Conservation (phyloP, 495 filamentous ascomycete species). For the Neurospora terricola region DNA sequence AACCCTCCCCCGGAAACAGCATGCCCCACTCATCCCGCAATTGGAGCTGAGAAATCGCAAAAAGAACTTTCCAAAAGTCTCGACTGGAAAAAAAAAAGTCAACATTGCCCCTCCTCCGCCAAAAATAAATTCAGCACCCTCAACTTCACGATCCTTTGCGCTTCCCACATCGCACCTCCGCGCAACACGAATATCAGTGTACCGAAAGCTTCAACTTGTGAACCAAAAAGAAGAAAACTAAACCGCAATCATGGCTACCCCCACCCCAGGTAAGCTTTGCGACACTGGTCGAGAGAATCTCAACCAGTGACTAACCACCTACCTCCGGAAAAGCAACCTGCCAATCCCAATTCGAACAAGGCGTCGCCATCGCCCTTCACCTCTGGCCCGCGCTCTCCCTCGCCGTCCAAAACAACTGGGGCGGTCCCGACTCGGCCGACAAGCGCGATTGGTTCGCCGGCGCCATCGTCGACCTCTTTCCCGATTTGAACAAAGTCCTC, state of each 20-base stretch:
- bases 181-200: neutral
- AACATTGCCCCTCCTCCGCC: neutral
- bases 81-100: neutral
- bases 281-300: neutral
- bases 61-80: conserved; percentile 6
- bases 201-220: neutral
- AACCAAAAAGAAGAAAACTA: neutral
- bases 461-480: conserved; percentile 73
- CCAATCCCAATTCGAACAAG: conserved; percentile 64
- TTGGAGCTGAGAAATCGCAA: neutral
- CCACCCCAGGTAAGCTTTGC: conserved; percentile 9
- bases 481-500: conserved; percentile 38
- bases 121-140: neutral
- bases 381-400: conserved; percentile 79
- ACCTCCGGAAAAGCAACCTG: conserved; percentile 49
- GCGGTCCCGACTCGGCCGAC: conserved; percentile 70
- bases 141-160: neutral
- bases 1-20: neutral
- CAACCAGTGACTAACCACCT: conserved; percentile 11
- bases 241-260: conserved; percentile 4
- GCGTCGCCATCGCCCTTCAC: conserved; percentile 67
- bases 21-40: neutral
- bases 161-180: neutral
- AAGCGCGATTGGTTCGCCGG: conserved; percentile 97
- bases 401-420: conserved; percentile 80